Evolutionary conservation across 164 flowering plant genomes (phyloP).

Genomic region (Pachysandra terminalis): DNA sequence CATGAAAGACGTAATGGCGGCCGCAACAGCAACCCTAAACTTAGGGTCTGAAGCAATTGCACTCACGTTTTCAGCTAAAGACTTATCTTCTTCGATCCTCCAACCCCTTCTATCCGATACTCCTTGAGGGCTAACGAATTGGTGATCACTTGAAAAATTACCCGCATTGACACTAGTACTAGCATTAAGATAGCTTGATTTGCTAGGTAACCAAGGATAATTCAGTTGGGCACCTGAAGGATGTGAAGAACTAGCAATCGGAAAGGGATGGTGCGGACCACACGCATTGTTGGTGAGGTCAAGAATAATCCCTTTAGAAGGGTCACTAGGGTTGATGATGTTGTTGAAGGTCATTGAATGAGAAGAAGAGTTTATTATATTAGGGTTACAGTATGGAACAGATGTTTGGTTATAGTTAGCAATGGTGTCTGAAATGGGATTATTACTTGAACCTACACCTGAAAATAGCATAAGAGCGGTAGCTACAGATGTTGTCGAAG

Average conservation of each 20-base stretch:
- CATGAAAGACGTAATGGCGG: constrained; percentile 60
- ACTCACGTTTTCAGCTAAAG: constrained; percentile 39
- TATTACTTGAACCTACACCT: constrained; percentile 32
- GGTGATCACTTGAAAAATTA: not conserved
- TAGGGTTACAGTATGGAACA: constrained; percentile 8
- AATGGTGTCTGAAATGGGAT: constrained; percentile 8
- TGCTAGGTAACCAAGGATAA: constrained; percentile 27
- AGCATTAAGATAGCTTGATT: constrained; percentile 2
- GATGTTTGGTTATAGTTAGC: constrained; percentile 16
- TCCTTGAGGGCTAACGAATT: constrained; percentile 11
- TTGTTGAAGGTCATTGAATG: constrained; percentile 16
- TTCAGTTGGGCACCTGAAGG: constrained; percentile 23
- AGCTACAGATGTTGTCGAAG: constrained; percentile 47
- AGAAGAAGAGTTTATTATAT: constrained; percentile 10
- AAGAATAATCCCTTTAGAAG: constrained; percentile 39
- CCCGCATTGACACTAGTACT: not conserved
- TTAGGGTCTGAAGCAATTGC: constrained; percentile 63
- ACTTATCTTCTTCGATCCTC: constrained; percentile 20
- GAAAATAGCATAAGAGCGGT: constrained; percentile 35
- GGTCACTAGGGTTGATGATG: constrained; percentile 34
- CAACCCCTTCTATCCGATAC: constrained; percentile 7
- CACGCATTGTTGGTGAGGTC: constrained; percentile 32
- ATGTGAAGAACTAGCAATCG: constrained; percentile 23
- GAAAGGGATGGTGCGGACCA: not conserved
- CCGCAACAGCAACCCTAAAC: constrained; percentile 71